A percentile compares a stretch with the other conserved stretches of the same genome.
These are phyloP conservation scores for Skeletonema marinoi DNA, from an alignment of 108 stramenopile species.

Conservation along the genomic window DNA sequence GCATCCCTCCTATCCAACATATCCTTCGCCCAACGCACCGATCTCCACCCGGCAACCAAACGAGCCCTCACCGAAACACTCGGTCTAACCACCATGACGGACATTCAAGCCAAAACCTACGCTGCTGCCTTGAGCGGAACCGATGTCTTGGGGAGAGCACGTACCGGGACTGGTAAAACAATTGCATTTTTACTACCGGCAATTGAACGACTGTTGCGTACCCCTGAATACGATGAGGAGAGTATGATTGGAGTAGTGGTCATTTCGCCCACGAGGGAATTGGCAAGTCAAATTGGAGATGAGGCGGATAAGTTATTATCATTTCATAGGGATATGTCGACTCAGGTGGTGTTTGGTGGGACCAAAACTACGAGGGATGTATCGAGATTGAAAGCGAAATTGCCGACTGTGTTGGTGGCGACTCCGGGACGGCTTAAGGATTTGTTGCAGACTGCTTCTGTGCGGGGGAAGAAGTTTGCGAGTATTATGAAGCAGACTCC, in stretches of 20 bases:
- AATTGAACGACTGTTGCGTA: conserved; percentile 45
- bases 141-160: conserved; percentile 77
- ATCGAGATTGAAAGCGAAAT: conserved; percentile 25
- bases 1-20: background rate
- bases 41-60: conserved; percentile 2
- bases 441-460: conserved; percentile 78
- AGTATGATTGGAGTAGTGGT: conserved; percentile 70
- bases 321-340: conserved; percentile 35
- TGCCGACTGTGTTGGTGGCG: conserved; percentile 84
- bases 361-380: conserved; percentile 78
- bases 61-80: conserved; percentile 31
- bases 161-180: conserved; percentile 88
- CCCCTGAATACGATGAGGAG: background rate
- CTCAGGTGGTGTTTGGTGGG: conserved; percentile 79
- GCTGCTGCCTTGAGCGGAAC: conserved; percentile 28
- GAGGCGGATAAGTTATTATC: conserved; percentile 70
- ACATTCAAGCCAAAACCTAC: conserved; percentile 65
- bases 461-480: conserved; percentile 40
- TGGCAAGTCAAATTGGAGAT: conserved; percentile 88
- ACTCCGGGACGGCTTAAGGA: conserved; percentile 93
- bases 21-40: background rate
- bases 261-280: conserved; percentile 92
- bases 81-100: conserved; percentile 57
- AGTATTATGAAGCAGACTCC: conserved; percentile 50
- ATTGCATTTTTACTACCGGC: conserved; percentile 77